Evolutionary conservation across 23 red algal genomes (phyloP).

Genomic region (Pyropia yezoensis): DNA sequence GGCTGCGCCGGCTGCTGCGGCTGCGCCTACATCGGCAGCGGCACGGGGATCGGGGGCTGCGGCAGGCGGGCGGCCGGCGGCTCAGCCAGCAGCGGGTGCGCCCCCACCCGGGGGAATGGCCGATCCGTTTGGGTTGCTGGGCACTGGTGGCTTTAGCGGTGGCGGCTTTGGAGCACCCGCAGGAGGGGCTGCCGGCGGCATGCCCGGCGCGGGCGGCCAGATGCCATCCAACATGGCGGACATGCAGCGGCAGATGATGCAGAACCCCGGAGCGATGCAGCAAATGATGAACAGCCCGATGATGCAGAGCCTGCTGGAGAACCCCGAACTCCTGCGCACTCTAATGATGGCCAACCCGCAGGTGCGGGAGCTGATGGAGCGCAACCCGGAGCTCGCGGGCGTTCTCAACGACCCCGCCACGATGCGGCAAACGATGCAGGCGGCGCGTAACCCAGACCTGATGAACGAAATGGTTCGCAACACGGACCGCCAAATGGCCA

Average conservation of each 20-base stretch:
- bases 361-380: constrained; percentile 85
- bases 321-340: constrained; percentile 79
- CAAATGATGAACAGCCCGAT: constrained; percentile 87
- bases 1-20: constrained; percentile 1
- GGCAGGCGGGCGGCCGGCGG: neutral
- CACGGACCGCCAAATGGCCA: constrained; percentile 93
- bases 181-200: neutral
- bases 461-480: constrained; percentile 98
- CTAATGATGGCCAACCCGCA: constrained; percentile 97
- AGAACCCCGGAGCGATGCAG: constrained; percentile 78
- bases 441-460: constrained; percentile 78
- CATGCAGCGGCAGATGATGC: constrained; percentile 64
- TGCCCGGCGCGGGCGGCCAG: constrained; percentile 5
- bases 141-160: neutral
- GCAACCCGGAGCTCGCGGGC: constrained; percentile 89
- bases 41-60: constrained; percentile 4
- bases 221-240: constrained; percentile 32
- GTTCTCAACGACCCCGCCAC: constrained; percentile 86
- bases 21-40: constrained; percentile 3
- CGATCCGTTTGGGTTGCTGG: constrained; percentile 2
- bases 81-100: neutral
- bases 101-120: constrained; percentile 2
- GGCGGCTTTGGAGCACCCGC: neutral
- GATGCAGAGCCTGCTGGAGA: constrained; percentile 95
- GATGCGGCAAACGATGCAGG: constrained; percentile 89